phyloP scores from a whole-genome alignment of 306 rosid genomes.

The Sphenostylis stenocarpa region DNA sequence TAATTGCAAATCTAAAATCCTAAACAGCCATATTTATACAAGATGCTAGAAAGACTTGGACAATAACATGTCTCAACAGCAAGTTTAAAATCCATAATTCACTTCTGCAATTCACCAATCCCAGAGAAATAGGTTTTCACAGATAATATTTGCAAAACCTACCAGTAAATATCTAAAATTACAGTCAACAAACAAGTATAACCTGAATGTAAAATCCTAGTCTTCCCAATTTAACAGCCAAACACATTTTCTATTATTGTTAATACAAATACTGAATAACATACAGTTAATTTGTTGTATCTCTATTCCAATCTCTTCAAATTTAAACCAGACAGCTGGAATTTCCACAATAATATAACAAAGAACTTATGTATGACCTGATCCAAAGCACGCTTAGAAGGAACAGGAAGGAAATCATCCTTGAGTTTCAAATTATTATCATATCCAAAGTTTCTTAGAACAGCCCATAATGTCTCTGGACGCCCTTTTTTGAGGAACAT shows the following conservation, averaged over 20 bases:
- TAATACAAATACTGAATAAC: conserved; percentile 9
- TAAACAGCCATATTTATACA: not conserved
- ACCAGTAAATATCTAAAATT: not conserved
- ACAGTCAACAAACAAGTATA: conserved; percentile 11
- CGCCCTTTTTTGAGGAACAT: conserved; percentile 76
- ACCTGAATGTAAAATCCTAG: conserved; percentile 3
- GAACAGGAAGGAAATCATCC: conserved; percentile 70
- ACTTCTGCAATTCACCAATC: conserved; percentile 13
- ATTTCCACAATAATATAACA: conserved; percentile 27
- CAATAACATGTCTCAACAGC: not conserved
- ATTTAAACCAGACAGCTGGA: conserved; percentile 30
- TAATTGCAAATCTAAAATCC: conserved; percentile 23
- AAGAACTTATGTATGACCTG: conserved; percentile 54
- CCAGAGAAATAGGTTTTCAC: not conserved
- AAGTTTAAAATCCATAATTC: not conserved
- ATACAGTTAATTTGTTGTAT: conserved; percentile 14
- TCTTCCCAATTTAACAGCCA: conserved; percentile 14
- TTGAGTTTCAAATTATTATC: conserved; percentile 72
- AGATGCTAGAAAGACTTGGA: conserved; percentile 6
- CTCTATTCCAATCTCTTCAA: conserved; percentile 20
- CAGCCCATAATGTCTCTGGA: conserved; percentile 88
- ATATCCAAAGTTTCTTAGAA: conserved; percentile 84
- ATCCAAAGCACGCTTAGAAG: conserved; percentile 71
- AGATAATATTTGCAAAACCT: conserved; percentile 23
- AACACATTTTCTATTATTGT: not conserved